Evolutionary conservation across 2,329 filamentous ascomycete species (phyloP).

Genomic region (Fusarium torulosum): DNA sequence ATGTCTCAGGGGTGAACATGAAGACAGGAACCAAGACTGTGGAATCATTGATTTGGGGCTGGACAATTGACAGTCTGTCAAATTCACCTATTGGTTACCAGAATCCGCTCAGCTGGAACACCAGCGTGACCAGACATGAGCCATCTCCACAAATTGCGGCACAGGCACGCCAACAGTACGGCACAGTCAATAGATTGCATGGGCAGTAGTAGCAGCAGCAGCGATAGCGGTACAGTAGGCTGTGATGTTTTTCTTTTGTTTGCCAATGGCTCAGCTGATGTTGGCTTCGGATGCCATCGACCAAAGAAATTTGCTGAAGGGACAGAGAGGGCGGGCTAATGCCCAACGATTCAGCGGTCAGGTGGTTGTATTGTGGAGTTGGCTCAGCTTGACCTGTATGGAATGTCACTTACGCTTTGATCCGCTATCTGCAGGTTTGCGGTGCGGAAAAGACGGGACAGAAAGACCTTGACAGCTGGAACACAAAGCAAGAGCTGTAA

Average conservation of each 20-base stretch:
- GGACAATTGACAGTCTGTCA: neutral
- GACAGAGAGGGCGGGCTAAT: constrained; percentile 9
- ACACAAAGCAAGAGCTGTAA: constrained; percentile 8
- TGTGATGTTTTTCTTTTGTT: constrained; percentile 31
- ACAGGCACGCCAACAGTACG: constrained; percentile 15
- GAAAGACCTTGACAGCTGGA: constrained; percentile 10
- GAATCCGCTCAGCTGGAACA: constrained; percentile 43
- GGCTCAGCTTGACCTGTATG: constrained; percentile 23
- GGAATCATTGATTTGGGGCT: constrained; percentile 11
- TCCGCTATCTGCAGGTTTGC: constrained; percentile 15
- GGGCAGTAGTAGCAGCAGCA: neutral
- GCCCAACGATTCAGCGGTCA: constrained; percentile 27
- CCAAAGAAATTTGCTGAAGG: constrained; percentile 10
- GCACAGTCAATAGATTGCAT: constrained; percentile 25
- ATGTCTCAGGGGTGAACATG: constrained; percentile 6
- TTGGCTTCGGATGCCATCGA: constrained; percentile 6
- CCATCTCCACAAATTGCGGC: constrained; percentile 31
- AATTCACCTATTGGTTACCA: constrained; percentile 43
- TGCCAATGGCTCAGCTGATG: constrained; percentile 10
- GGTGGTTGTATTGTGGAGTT: constrained; percentile 24
- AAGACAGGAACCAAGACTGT: constrained; percentile 1
- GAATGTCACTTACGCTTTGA: constrained; percentile 15
- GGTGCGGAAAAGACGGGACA: constrained; percentile 17
- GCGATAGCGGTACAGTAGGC: neutral
- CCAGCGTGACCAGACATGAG: constrained; percentile 10